Conservation (phyloP, 2,329 filamentous ascomycete species). For the Verruconis gallopava region DNA sequence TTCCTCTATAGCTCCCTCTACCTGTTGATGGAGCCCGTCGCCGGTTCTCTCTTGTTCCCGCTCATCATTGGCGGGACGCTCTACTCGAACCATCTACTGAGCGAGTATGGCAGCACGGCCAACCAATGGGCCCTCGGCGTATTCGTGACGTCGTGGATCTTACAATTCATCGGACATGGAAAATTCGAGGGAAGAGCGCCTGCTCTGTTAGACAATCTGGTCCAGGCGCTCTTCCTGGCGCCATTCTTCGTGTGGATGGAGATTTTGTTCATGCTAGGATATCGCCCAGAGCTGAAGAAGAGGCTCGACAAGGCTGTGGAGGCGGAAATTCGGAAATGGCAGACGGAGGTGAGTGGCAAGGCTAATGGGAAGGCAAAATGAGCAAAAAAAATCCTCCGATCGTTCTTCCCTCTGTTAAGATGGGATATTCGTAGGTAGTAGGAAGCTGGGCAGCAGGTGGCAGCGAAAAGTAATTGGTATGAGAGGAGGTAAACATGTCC, state of each 20-base stretch:
- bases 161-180: slow-evolving; percentile 86
- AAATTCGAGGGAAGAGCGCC: slow-evolving; percentile 79
- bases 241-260: slow-evolving; percentile 98
- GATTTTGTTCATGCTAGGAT: slow-evolving; percentile 78
- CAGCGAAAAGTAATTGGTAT: no score
- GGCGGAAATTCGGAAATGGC: slow-evolving; percentile 63
- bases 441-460: no score
- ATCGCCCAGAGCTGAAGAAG: slow-evolving; percentile 73
- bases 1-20: slow-evolving; percentile 66
- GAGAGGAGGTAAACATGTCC: no score
- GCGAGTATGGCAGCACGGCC: slow-evolving; percentile 45
- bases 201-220: slow-evolving; percentile 77
- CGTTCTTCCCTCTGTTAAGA: not conserved
- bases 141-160: slow-evolving; percentile 67
- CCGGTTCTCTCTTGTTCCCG: slow-evolving; percentile 63
- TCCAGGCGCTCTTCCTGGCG: slow-evolving; percentile 84
- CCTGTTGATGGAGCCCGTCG: slow-evolving; percentile 85
- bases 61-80: slow-evolving; percentile 66
- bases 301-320: slow-evolving; percentile 66
- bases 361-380: slow-evolving; percentile 16
- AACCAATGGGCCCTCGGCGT: slow-evolving; percentile 55
- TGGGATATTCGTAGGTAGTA: not conserved
- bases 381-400: not conserved
- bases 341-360: slow-evolving; percentile 39
- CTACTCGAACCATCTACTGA: slow-evolving; percentile 60